Conservation (phyloP, 164 flowering plant genomes). For the grape (Vitis vinifera) region ASM3070453v1 NC_081809.1:827001-827500, state of each 20-base stretch:
- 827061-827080: too few species aligned
- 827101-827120: too few species aligned
- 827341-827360: not conserved
- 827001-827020: too few species aligned
- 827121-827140: too few species aligned
- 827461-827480: too few species aligned
- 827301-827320: not conserved
- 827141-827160: not conserved
- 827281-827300: not conserved
- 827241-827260: not conserved
- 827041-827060: too few species aligned
- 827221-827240: conserved; percentile 71
- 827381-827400: too few species aligned
- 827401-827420: not conserved
- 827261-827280: not conserved
- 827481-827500: too few species aligned
- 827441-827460: too few species aligned
- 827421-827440: not conserved
- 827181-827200: conserved; percentile 99
- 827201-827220: conserved; percentile 96
- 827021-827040: too few species aligned
- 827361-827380: too few species aligned
- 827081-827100: not conserved
- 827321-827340: not conserved
- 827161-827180: conserved; percentile 99